Evolutionary conservation across 352 stramenopile genomes (phyloP), one percentile per base, ranked within the genome.

Genomic region (Pythium diclinum): DNA sequence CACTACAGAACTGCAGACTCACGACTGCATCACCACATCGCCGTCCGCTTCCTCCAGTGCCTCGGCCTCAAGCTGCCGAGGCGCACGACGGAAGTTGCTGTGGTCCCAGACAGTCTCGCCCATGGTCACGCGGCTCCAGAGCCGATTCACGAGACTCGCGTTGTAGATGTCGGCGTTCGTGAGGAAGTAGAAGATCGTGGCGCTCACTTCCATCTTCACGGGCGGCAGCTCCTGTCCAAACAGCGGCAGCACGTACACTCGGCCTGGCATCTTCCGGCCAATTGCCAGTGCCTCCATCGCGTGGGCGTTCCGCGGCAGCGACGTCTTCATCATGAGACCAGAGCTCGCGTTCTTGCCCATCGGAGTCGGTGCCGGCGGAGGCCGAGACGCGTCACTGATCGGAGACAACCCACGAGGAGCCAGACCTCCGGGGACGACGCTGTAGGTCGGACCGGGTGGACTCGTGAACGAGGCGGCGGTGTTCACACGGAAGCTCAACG

Each of bases 121-220:
- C 10, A 92, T 75, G 14, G 87, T 74, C 62, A 95, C 73, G 32
- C 89, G 76, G 51, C 81, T 95, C 87, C 87, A 95, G 19, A 95
- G 66, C 28, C 77, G 84, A 63, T 74, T 92, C 62, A 95, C 85
- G n/a, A 95, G 75, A 40, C 83, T 93, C 9, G 84, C 83, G 61
- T 94, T 94, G 69, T 95, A 89, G 46, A 95, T 49, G 30, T 94
- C 87, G 0, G 77, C 74, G 48, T 90, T 91, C 6, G 78, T 84
- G 51, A 95, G 78, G 55, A 79, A 93, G 32, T 77, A 65, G 63
- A 91, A 87, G 59, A 95, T 91, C 21, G 66, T 49, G 0, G 82
- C 74, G 32, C 78, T 88, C 46, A 91, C 77, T 11, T 72, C 71
- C 53, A 63, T 82, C 47, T 89, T 79, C 57, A 95, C 62, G 0